Percentiles rank a stretch among this genome's conserved stretches.
phyloP scores from a whole-genome alignment of 1,139 yeast genomes.

The Candida smagusa region DNA sequence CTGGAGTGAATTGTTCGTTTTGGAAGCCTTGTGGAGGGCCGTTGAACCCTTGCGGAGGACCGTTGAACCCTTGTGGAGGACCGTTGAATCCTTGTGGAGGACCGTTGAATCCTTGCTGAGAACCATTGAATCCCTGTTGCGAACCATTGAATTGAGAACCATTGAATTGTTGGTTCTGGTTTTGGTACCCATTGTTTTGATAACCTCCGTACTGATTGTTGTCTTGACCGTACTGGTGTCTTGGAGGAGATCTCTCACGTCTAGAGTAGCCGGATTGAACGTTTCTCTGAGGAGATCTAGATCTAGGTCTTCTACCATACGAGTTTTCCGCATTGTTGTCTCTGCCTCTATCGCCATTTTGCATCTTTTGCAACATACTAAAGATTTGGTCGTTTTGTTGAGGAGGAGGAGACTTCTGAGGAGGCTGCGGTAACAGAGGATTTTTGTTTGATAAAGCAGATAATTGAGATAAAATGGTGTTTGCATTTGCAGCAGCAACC shows the following conservation, averaged over 20 bases:
- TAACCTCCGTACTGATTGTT: conserved; percentile 9
- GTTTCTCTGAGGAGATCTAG: conserved; percentile 49
- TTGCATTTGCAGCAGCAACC: conserved; percentile 22
- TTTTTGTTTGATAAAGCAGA: conserved; percentile 38
- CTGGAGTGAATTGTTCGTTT: conserved; percentile 10
- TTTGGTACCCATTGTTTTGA: conserved; percentile 10
- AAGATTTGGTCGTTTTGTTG: conserved; percentile 30
- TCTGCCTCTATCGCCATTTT: conserved; percentile 15
- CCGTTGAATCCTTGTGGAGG: conserved; percentile 11
- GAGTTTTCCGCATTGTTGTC: conserved; percentile 16
- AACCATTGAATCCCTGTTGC: conserved; percentile 2
- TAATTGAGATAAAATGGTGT: conserved; percentile 43
- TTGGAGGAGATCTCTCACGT: conserved; percentile 32
- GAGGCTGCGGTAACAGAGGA: conserved; percentile 10
- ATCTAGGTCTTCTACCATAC: conserved; percentile 51
- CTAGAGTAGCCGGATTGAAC: conserved; percentile 18
- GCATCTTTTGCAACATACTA: conserved; percentile 46
- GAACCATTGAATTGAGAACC: conserved; percentile 3
- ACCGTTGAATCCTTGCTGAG: conserved; percentile 8
- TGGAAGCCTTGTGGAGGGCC: conserved; percentile 6
- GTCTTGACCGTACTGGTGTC: conserved; percentile 12
- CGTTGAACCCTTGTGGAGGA: conserved; percentile 7
- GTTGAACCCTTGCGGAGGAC: conserved; percentile 4
- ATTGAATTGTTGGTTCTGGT: conserved; percentile 12
- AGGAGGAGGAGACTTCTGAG: conserved; percentile 14